Percentiles rank a stretch among this genome's conserved stretches.
phyloP scores from a whole-genome alignment of 2,329 filamentous ascomycete genomes.

The Xylariaceae sp. region DNA sequence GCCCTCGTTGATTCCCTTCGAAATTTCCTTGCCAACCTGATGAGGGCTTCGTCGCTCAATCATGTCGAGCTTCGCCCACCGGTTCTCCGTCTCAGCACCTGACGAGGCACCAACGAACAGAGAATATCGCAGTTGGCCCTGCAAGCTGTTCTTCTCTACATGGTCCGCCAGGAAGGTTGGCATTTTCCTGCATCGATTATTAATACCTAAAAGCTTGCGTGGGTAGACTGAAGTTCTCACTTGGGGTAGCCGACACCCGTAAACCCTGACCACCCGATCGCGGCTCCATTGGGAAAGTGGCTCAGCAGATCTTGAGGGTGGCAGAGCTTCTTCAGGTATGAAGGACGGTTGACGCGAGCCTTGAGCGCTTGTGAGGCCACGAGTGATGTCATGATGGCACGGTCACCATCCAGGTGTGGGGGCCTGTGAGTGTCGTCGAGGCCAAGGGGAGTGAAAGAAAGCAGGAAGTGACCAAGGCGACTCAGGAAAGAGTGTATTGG shows the following conservation, averaged over 20 bases:
- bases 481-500: too few species aligned
- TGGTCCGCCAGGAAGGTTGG: conserved; percentile 82
- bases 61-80: conserved; percentile 88
- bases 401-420: too few species aligned
- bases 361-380: conserved; percentile 70
- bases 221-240: conserved; percentile 42
- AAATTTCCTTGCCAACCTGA: conserved; percentile 86
- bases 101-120: conserved; percentile 89
- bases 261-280: conserved; percentile 88
- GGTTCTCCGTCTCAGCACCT: conserved; percentile 84
- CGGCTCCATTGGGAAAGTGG: conserved; percentile 78
- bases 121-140: conserved; percentile 80
- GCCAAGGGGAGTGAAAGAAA: too few species aligned
- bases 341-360: conserved; percentile 69
- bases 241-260: conserved; percentile 88
- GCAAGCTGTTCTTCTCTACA: conserved; percentile 79
- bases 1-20: conserved; percentile 85
- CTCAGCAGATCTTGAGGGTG: conserved; percentile 75
- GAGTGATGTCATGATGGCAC: conserved; percentile 43
- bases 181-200: conserved; percentile 59
- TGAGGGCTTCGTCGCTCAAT: conserved; percentile 81
- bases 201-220: not conserved
- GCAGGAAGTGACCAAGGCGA: too few species aligned
- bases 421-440: too few species aligned
- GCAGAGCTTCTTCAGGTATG: conserved; percentile 75